Conservation (phyloP, 106 monocot genomes). For the Allium fistulosum region DNA sequence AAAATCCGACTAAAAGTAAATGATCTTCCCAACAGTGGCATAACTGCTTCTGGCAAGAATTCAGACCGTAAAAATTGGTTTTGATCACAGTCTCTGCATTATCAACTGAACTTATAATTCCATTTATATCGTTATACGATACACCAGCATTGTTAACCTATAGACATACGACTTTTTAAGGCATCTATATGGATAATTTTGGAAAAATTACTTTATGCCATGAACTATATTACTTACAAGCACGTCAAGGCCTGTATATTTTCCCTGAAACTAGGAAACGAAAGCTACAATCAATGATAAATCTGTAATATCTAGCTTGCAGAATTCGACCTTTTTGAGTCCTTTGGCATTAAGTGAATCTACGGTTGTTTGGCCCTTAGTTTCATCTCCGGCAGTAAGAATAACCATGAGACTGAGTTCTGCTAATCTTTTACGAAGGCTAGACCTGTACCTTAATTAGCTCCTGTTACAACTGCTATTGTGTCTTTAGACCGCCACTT, state of each 20-base stretch:
- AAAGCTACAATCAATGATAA: slow-evolving; percentile 9
- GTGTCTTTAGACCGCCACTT: slow-evolving; percentile 4
- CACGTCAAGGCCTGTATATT: too few species aligned
- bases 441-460: slow-evolving; percentile 58
- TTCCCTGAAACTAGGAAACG: slow-evolving; percentile 18
- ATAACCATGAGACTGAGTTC: slow-evolving; percentile 29
- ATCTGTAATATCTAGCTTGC: slow-evolving; percentile 37
- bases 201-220: background rate
- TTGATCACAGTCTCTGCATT: too few species aligned
- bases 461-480: slow-evolving; percentile 64
- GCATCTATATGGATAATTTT: too few species aligned
- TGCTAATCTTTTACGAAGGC: slow-evolving; percentile 40
- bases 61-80: slow-evolving; percentile 36
- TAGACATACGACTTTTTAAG: too few species aligned
- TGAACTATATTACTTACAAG: slow-evolving; percentile 20
- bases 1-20: slow-evolving; percentile 12
- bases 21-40: slow-evolving; percentile 56
- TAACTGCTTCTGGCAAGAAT: slow-evolving; percentile 43
- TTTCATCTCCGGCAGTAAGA: slow-evolving; percentile 40
- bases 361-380: slow-evolving; percentile 27
- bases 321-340: too few species aligned
- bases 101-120: too few species aligned
- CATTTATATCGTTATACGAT: too few species aligned
- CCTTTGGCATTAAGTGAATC: slow-evolving; percentile 17
- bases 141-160: too few species aligned